These are phyloP conservation scores for Ophiocordyceps sinensis DNA, from an alignment of 2,329 filamentous ascomycete species.

Conservation along the genomic window DNA sequence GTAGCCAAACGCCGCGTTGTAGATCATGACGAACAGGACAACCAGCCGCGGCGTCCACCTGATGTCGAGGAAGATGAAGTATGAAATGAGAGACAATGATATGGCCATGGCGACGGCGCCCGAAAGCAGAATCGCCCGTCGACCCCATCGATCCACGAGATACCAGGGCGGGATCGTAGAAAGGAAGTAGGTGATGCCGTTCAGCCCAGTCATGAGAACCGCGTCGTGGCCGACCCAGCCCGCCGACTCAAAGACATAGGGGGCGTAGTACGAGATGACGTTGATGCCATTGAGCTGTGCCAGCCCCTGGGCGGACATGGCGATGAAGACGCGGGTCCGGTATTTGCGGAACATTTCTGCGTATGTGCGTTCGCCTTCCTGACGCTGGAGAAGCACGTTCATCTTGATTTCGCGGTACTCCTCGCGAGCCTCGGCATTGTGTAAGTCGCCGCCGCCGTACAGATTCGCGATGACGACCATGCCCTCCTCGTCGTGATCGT, in stretches of 20 bases:
- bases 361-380: slow-evolving; percentile 90
- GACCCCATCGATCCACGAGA: slow-evolving; percentile 82
- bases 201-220: slow-evolving; percentile 94
- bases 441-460: slow-evolving; percentile 90
- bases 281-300: slow-evolving; percentile 98
- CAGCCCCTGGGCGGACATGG: slow-evolving; percentile 93
- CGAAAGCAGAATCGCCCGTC: slow-evolving; percentile 75
- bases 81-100: slow-evolving; percentile 79
- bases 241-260: slow-evolving; percentile 88
- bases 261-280: slow-evolving; percentile 97
- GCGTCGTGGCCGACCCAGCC: slow-evolving; percentile 88
- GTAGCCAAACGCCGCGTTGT: slow-evolving; percentile 93
- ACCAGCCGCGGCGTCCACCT: slow-evolving; percentile 66
- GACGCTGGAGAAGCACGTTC: slow-evolving; percentile 81
- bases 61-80: slow-evolving; percentile 86
- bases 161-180: slow-evolving; percentile 97
- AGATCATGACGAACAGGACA: slow-evolving; percentile 92
- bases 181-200: slow-evolving; percentile 74
- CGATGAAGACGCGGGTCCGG: slow-evolving; percentile 84
- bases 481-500: slow-evolving; percentile 95
- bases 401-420: slow-evolving; percentile 99
- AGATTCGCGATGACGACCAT: slow-evolving; percentile 97
- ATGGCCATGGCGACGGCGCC: slow-evolving; percentile 83
- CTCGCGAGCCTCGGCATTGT: slow-evolving; percentile 80
- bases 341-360: slow-evolving; percentile 90